A percentile compares a stretch with the other conserved stretches of the same genome.
These are phyloP conservation scores for Acacia crassicarpa DNA, from an alignment of 306 rosid species.

Conservation along the genomic window DNA sequence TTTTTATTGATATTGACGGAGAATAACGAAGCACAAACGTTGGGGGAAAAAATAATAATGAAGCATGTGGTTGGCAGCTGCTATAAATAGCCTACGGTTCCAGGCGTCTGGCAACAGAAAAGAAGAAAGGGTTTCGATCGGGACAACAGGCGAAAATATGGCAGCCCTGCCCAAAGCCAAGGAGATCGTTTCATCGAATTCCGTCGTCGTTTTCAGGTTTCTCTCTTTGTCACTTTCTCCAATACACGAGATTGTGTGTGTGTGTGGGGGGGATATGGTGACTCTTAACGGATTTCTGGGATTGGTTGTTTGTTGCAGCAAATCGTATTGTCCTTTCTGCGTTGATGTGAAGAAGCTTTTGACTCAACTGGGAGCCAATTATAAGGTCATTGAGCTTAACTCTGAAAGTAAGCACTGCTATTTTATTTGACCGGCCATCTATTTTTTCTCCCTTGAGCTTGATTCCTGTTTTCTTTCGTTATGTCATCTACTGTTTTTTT, in stretches of 20 bases:
- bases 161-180: constrained; percentile 88
- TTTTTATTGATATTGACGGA: background rate
- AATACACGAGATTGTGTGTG: background rate
- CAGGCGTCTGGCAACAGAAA: background rate
- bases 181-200: constrained; percentile 68
- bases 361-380: constrained; percentile 43
- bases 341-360: constrained; percentile 58
- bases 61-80: background rate
- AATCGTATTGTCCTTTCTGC: constrained; percentile 70
- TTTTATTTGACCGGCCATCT: background rate
- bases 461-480: background rate
- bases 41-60: too few species aligned
- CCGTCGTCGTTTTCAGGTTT: constrained; percentile 84
- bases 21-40: too few species aligned
- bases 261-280: background rate
- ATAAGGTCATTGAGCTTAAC: constrained; percentile 63
- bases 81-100: background rate
- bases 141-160: constrained; percentile 36
- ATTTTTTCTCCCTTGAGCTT: background rate
- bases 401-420: constrained; percentile 46
- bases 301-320: constrained; percentile 44
- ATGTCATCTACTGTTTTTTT: background rate
- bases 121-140: background rate
- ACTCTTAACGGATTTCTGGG: background rate
- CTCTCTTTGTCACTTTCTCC: background rate